Conservation (phyloP, 805 yeast species). For the Teunomyces pallodes region DNA sequence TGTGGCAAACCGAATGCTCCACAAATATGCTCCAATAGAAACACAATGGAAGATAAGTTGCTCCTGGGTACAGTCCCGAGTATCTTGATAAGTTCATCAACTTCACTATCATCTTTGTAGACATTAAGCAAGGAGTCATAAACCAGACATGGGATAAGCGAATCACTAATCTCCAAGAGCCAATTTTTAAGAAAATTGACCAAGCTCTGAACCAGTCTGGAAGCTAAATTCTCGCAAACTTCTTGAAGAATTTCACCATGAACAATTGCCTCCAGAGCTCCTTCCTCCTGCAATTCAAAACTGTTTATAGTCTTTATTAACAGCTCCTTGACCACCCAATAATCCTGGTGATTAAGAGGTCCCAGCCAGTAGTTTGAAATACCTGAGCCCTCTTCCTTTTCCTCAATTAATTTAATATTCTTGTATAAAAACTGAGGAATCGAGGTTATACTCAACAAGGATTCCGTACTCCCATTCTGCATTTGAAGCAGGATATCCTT, state of each 20-base stretch:
- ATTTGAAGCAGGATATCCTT: slow-evolving; percentile 41
- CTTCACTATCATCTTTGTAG: slow-evolving; percentile 11
- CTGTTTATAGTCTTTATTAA: slow-evolving; percentile 21
- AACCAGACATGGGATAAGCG: slow-evolving; percentile 40
- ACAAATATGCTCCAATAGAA: slow-evolving; percentile 33
- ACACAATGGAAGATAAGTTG: slow-evolving; percentile 36
- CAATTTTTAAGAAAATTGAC: slow-evolving; percentile 38
- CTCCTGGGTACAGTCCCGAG: slow-evolving; percentile 38
- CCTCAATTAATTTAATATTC: slow-evolving; percentile 19
- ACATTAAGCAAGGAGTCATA: slow-evolving; percentile 29
- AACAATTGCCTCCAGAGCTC: slow-evolving; percentile 17
- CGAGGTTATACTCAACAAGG: slow-evolving; percentile 26
- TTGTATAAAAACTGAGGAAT: slow-evolving; percentile 30
- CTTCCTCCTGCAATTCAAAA: slow-evolving; percentile 10
- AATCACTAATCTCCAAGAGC: slow-evolving; percentile 41
- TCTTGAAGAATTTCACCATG: slow-evolving; percentile 22
- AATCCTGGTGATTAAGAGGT: slow-evolving; percentile 30
- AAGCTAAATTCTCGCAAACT: slow-evolving; percentile 11
- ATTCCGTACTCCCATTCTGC: slow-evolving; percentile 13
- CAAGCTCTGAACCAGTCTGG: slow-evolving; percentile 9
- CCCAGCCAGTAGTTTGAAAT: slow-evolving; percentile 21
- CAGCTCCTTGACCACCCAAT: slow-evolving; percentile 35
- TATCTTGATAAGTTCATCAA: slow-evolving; percentile 20
- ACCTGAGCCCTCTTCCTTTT: slow-evolving; percentile 5
- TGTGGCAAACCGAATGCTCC: slow-evolving; percentile 19